Percentiles rank a stretch among this genome's conserved stretches.
These are phyloP conservation scores for Hypericum androsaemum DNA, from an alignment of 345 rosid genomes.

Conservation along the genomic window DNA sequence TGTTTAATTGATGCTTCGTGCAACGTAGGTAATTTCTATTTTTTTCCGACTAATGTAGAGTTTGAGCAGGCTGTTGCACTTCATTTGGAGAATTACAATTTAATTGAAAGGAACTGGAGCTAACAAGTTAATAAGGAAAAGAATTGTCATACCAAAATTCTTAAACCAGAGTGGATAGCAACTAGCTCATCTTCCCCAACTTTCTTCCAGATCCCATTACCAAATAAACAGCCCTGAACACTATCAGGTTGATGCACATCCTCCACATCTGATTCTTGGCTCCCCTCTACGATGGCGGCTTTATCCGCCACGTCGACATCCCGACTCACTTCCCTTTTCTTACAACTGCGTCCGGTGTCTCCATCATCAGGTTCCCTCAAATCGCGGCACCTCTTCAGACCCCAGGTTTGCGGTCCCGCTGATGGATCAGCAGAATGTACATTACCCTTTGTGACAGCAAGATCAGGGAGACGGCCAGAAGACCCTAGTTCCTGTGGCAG, in stretches of 20 bases:
- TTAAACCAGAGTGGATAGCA: constrained; percentile 31
- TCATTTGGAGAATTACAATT: too few species aligned
- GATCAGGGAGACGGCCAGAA: constrained; percentile 56
- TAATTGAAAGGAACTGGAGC: too few species aligned
- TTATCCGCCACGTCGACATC: constrained; percentile 12
- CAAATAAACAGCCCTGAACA: constrained; percentile 32
- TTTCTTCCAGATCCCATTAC: constrained; percentile 49
- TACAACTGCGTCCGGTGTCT: not conserved
- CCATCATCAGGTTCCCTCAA: constrained; percentile 24
- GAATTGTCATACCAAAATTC: constrained; percentile 26
- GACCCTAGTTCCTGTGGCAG: constrained; percentile 53
- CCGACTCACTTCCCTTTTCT: constrained; percentile 20
- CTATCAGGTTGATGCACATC: constrained; percentile 12
- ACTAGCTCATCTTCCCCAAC: constrained; percentile 33
- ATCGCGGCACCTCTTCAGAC: constrained; percentile 13
- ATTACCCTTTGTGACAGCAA: constrained; percentile 18
- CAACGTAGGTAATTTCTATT: too few species aligned
- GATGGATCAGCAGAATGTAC: constrained; percentile 11
- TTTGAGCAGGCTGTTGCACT: too few species aligned
- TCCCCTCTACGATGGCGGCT: constrained; percentile 16
- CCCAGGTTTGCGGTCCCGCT: constrained; percentile 18
- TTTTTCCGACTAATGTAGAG: too few species aligned
- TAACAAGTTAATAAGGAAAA: too few species aligned
- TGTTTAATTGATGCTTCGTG: too few species aligned
- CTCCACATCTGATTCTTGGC: constrained; percentile 8